phyloP scores from a whole-genome alignment of 148 eudicot species.

The Chenopodium berlandieri region DNA sequence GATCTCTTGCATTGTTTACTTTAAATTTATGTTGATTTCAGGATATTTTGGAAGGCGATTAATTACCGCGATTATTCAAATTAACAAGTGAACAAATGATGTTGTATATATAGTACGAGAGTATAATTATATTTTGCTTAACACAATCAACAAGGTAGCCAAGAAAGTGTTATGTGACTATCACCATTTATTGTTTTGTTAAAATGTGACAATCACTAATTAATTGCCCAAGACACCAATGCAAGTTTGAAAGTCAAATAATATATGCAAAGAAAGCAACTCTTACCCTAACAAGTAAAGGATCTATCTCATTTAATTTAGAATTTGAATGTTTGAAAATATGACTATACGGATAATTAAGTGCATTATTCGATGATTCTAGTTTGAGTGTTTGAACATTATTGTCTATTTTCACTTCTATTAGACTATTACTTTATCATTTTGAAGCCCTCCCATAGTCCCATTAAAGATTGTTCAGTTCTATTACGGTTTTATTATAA shows the following conservation, averaged over 20 bases:
- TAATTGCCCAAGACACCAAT: not conserved
- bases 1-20: not conserved
- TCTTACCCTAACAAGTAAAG: not conserved
- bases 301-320: not conserved
- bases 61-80: not conserved
- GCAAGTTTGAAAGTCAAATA: not conserved
- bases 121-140: no score
- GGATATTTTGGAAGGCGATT: no score
- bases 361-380: not conserved
- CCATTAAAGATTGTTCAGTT: no score
- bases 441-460: no score
- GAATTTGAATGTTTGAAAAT: not conserved
- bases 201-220: not conserved
- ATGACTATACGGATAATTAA: no score
- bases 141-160: not conserved
- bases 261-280: not conserved
- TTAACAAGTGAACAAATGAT: not conserved
- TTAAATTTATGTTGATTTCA: not conserved
- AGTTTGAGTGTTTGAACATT: not conserved
- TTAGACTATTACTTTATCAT: no score
- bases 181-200: not conserved
- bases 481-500: no score
- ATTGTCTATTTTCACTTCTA: no score
- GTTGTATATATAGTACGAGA: no score
- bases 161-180: not conserved